phyloP scores from a whole-genome alignment of 768 basidiomycete species.

The Rhodotorula paludigena region DNA sequence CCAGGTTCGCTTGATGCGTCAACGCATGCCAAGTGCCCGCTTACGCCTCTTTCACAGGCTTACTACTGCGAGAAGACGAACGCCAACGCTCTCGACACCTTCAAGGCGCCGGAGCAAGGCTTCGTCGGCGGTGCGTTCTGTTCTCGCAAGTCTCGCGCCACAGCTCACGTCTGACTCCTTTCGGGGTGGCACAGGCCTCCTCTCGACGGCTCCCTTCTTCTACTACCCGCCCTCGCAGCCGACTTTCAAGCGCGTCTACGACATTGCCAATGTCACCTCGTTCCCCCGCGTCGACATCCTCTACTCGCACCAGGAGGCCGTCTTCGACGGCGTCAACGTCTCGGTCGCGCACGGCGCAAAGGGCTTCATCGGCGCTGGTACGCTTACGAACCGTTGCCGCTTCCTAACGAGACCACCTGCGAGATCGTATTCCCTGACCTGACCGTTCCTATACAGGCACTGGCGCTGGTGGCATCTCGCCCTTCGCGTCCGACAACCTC shows the following conservation, averaged over 20 bases:
- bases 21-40: no score
- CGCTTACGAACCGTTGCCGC: no score
- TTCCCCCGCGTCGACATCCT: slow-evolving; percentile 39
- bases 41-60: slow-evolving; percentile 19
- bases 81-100: slow-evolving; percentile 43
- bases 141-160: no score
- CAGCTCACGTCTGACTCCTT: no score
- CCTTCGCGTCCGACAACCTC: slow-evolving; percentile 9
- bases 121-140: slow-evolving; percentile 45
- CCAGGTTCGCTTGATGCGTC: slow-evolving; percentile 1
- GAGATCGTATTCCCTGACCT: no score
- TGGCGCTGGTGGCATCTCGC: slow-evolving; percentile 14
- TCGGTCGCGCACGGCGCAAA: slow-evolving; percentile 19
- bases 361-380: slow-evolving; percentile 26
- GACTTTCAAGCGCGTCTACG: slow-evolving; percentile 40
- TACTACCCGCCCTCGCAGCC: slow-evolving; percentile 36
- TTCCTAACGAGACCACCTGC: no score
- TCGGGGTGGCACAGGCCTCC: no score
- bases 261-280: slow-evolving; percentile 22
- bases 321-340: slow-evolving; percentile 16
- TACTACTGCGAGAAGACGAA: slow-evolving; percentile 44
- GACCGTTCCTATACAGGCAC: no score
- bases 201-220: slow-evolving; percentile 27
- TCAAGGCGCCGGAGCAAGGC: slow-evolving; percentile 45
- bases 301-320: slow-evolving; percentile 26